Base-by-base conservation (phyloP, 2,329 filamentous ascomycete species). In the Penicillium sp. region DNA sequence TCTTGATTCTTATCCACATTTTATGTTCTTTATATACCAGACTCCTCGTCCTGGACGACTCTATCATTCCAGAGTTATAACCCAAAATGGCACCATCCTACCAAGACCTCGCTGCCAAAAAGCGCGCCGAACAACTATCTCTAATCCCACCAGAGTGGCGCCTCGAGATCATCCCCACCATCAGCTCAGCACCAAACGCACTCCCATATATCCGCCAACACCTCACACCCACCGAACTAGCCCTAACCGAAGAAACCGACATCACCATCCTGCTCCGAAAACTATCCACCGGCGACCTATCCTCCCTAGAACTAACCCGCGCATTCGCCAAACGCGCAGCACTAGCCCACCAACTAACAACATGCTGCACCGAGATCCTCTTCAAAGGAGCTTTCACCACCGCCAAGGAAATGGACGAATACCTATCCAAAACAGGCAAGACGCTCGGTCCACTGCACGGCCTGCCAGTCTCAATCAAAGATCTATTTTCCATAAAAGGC, bases 361-460 rank as follows among this genome's bases (percentile, higher is more conserved):
- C 60, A 49, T 79, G 76, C 41, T 66, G 78, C 3, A 75, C 73
- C 0, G 78, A 81, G 53, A 75, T 76, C 24, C 75, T 78, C 55
- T 78, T 80, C 54, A 70, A 76, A 13, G 66, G 72, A 4, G 79
- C 79, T 0, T 45, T 81, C 0, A 52, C 66, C 6, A 68, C 68
- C 2, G 78, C 77, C 0, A 66, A 68, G 37, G 62, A 66, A 15
- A 68, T 81, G 1, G 78, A 81, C 41, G 63, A 66, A 0, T 68
- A 75, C 47, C 68, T 70, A 15, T 58, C 60, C 1, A 55, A 66
- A 15, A 64, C 72, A 39, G 70, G 69, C 0, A 66, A 62, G 47
- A 68, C 77, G 0, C 57, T 78, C 2, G 81, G 81, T 0, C 80
- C 81, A 4, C 69, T 85, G 0, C 81, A 85, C 56, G 81, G 82